Evolutionary conservation across 2,329 filamentous ascomycete genomes (phyloP).

Genomic region (Xylaria sp.): DNA sequence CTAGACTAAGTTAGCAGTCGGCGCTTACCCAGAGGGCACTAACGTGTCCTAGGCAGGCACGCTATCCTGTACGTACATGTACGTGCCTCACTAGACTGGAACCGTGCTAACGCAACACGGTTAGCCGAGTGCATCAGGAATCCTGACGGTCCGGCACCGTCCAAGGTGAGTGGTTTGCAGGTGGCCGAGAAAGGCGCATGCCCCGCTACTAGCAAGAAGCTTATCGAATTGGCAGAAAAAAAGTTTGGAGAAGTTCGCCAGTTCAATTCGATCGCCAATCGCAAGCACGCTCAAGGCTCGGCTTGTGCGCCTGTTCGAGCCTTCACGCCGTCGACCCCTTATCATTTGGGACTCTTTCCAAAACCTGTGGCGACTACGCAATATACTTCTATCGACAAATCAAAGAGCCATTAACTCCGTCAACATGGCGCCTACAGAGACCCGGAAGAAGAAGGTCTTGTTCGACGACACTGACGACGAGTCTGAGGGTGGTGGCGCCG

Average conservation of each 20-base stretch:
- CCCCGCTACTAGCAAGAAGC: not conserved
- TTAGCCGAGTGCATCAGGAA: slow-evolving; percentile 16
- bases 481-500: slow-evolving; percentile 40
- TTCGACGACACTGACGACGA: slow-evolving; percentile 54
- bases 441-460: slow-evolving; percentile 44
- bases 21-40: not conserved
- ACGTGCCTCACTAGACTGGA: not conserved
- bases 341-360: no score
- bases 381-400: not conserved
- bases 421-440: slow-evolving; percentile 30
- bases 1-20: not conserved
- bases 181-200: not conserved
- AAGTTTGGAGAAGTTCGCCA: not conserved
- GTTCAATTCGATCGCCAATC: not conserved
- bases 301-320: not conserved
- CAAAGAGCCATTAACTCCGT: not conserved
- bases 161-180: not conserved
- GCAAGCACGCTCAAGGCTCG: not conserved
- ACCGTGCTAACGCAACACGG: not conserved
- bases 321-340: not conserved
- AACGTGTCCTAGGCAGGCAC: not conserved
- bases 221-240: not conserved
- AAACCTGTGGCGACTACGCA: not conserved
- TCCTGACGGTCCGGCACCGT: slow-evolving; percentile 25
- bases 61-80: not conserved